These are phyloP conservation scores for Mimosa pudica DNA, from an alignment of 306 rosid genomes.

Conservation along the genomic window DNA sequence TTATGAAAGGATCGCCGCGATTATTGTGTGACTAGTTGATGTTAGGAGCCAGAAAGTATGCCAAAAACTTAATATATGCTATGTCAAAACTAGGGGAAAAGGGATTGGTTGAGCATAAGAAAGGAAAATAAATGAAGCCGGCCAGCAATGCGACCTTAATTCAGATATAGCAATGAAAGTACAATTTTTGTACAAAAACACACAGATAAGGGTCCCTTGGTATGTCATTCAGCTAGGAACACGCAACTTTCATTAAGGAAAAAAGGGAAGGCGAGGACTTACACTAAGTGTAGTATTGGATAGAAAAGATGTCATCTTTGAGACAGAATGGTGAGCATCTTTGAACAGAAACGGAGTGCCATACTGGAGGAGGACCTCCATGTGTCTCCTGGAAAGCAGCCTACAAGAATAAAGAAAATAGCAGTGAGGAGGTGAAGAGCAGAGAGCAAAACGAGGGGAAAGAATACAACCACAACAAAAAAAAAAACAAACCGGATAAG, in stretches of 20 bases:
- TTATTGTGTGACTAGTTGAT: neutral
- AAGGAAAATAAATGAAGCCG: slow-evolving; percentile 15
- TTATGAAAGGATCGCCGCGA: neutral
- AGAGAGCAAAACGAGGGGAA: too few relatives aligned
- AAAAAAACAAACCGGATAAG: slow-evolving; percentile 56
- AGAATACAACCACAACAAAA: too few relatives aligned
- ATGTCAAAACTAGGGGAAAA: neutral
- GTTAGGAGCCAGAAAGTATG: neutral
- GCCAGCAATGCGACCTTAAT: neutral
- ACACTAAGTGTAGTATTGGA: slow-evolving; percentile 45
- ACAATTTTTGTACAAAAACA: neutral
- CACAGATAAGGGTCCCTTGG: neutral
- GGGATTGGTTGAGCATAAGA: neutral
- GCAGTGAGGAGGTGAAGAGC: too few relatives aligned
- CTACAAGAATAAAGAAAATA: slow-evolving; percentile 36
- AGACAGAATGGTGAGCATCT: slow-evolving; percentile 46
- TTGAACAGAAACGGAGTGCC: slow-evolving; percentile 67
- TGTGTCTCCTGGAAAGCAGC: slow-evolving; percentile 70
- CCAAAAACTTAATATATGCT: neutral
- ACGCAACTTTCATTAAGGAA: neutral
- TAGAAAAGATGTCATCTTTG: slow-evolving; percentile 41
- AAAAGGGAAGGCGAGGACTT: slow-evolving; percentile 32
- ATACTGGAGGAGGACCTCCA: slow-evolving; percentile 57
- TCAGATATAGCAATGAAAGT: neutral
- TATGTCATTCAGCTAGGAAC: neutral